Base-by-base conservation (phyloP, 116 monocot species). In the Phalaenopsis hybrid region DNA sequence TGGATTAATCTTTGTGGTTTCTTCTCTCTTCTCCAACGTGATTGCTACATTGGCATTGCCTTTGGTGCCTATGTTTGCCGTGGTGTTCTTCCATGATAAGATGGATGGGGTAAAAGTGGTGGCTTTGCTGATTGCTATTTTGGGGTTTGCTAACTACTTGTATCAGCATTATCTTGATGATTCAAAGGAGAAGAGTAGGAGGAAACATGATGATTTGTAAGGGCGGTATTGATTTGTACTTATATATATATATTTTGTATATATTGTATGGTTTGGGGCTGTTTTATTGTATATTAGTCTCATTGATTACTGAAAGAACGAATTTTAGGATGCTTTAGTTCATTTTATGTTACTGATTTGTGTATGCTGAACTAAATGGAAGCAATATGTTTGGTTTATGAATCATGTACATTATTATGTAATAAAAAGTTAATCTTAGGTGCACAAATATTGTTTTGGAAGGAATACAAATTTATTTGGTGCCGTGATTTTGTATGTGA, bases 161-260 rank as follows among this genome's bases (percentile, higher is more conserved):
- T 74, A 74, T 31, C 74, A 74, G 18, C 74, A 74, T 44, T 74
- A 74, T 74, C 74, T 74, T 44, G 74, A 74, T 74, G 74, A 74
- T 74, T 74, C 44, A 16, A 44, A 74, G 20, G 43, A 17, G 34
- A 74, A 44, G 43, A 65, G 8, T 7, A 49, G 25, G 70, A 7
- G 21, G 16, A n/a, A 50, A 9, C 6, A 6, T 10, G 65, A 65
- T 21, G 65, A 65, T 65, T 25, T 65, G 65, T 65, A 28, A 65
- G 23, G 3, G 25, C 6, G 65, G 65, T 23, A 28, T 25, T 65
- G 2, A 11, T 63, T 63, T 20, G 20, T 23, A 21, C 23, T 21
- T 6, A 7, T 65, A 9, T 8, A 6, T 21, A 25, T 65, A 9
- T 6, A 23, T 65, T 65, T 65, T n/a, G n/a, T n/a, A n/a, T n/a